Percentiles rank a stretch among this genome's conserved stretches.
Conservation (phyloP, 768 basidiomycete species). For the Podaxis pistillaris region DNA sequence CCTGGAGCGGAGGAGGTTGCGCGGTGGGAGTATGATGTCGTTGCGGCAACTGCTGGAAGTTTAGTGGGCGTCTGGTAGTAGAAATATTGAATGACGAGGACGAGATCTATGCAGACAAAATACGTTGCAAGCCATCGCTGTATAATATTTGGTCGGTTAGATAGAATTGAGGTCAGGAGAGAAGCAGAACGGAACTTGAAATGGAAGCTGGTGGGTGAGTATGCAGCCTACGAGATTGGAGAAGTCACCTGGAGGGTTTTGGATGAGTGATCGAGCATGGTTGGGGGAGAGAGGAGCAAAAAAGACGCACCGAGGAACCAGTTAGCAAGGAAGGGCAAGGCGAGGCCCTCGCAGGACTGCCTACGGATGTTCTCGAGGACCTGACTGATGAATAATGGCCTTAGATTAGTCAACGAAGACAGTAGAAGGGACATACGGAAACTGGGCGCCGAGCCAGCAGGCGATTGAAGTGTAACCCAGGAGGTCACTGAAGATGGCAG, state of each 20-base stretch:
- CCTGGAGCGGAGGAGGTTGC: slow-evolving; percentile 33
- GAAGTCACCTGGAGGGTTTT: slow-evolving; percentile 63
- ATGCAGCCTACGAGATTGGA: slow-evolving; percentile 92
- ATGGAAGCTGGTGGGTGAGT: slow-evolving; percentile 90
- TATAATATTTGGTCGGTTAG: neutral
- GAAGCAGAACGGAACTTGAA: slow-evolving; percentile 63
- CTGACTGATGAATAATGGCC: slow-evolving; percentile 51
- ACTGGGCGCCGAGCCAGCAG: slow-evolving; percentile 86
- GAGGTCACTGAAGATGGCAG: slow-evolving; percentile 47
- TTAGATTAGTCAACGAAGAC: slow-evolving; percentile 1
- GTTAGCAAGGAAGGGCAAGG: slow-evolving; percentile 89
- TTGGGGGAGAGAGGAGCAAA: neutral
- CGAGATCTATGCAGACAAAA: slow-evolving; percentile 81
- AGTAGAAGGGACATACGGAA: slow-evolving; percentile 61
- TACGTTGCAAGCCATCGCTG: slow-evolving; percentile 91
- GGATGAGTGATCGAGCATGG: neutral
- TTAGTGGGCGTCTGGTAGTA: slow-evolving; percentile 57
- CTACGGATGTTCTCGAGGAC: slow-evolving; percentile 73
- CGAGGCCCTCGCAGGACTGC: slow-evolving; percentile 86
- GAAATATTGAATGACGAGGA: slow-evolving; percentile 75
- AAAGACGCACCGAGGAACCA: slow-evolving; percentile 79
- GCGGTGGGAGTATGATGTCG: slow-evolving; percentile 30
- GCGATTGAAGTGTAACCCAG: slow-evolving; percentile 70
- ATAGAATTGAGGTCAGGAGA: slow-evolving; percentile 9
- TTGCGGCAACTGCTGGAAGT: slow-evolving; percentile 32